Percentiles rank a stretch among this genome's conserved stretches.
phyloP scores from a whole-genome alignment of 768 basidiomycete species.

The Auricularia sp. region DNA sequence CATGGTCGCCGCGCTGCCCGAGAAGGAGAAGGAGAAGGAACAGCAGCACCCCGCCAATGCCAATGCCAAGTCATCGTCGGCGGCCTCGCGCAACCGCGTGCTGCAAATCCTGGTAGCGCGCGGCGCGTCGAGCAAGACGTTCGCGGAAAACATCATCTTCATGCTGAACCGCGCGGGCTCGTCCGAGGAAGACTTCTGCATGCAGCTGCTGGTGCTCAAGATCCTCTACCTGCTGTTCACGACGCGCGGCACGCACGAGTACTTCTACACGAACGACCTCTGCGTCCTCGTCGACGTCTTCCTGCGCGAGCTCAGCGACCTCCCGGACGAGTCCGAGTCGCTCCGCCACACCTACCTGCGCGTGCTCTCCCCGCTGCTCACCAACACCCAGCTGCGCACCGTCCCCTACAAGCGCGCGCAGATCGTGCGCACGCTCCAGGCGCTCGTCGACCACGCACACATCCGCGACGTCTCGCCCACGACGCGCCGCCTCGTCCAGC shows the following conservation, averaged over 20 bases:
- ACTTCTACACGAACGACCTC: constrained; percentile 96
- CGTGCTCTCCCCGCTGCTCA: constrained; percentile 89
- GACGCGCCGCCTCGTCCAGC: constrained; percentile 82
- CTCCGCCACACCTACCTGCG: constrained; percentile 95
- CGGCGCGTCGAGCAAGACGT: constrained; percentile 80
- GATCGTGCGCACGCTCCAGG: constrained; percentile 74
- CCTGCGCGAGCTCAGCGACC: constrained; percentile 81
- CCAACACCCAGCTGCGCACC: constrained; percentile 80
- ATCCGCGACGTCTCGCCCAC: constrained; percentile 81
- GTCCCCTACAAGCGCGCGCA: constrained; percentile 87
- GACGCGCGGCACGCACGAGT: constrained; percentile 84
- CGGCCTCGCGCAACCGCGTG: constrained; percentile 49
- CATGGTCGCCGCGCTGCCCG: constrained; percentile 18
- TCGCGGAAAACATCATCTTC: constrained; percentile 97
- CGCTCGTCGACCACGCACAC: constrained; percentile 56
- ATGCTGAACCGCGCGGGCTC: constrained; percentile 93
- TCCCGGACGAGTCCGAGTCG: constrained; percentile 93
- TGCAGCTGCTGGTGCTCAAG: constrained; percentile 90
- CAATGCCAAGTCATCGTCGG: constrained; percentile 10
- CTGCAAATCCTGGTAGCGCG: constrained; percentile 76
- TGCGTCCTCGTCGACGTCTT: constrained; percentile 96
- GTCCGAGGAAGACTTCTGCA: constrained; percentile 83
- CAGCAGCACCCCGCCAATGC: no score
- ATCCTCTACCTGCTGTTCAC: constrained; percentile 92
- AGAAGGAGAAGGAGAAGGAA: constrained; percentile 28